phyloP scores from a whole-genome alignment of 2,329 filamentous ascomycete species.

The Zasmidium angulare region DNA sequence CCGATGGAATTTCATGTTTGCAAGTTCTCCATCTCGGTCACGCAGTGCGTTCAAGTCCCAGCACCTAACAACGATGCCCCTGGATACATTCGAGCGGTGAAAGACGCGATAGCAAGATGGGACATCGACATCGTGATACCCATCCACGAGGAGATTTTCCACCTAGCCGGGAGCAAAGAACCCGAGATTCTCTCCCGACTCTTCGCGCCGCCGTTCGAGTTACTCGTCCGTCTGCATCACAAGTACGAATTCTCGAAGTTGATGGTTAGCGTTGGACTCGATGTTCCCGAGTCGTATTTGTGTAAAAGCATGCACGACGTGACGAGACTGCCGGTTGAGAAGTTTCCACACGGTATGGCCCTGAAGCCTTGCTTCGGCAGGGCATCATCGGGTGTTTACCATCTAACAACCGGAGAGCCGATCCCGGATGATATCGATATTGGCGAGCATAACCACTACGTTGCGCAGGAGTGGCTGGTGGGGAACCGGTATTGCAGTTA shows the following conservation, averaged over 20 bases:
- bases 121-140: slow-evolving; percentile 26
- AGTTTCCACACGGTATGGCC: slow-evolving; percentile 27
- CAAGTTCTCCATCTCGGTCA: slow-evolving; percentile 17
- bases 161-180: slow-evolving; percentile 29
- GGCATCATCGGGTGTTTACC: slow-evolving; percentile 19
- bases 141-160: slow-evolving; percentile 36
- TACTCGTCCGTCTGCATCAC: slow-evolving; percentile 33
- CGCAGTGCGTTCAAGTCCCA: slow-evolving; percentile 14
- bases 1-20: slow-evolving; percentile 20
- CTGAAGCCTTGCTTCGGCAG: slow-evolving; percentile 35
- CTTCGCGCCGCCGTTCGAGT: slow-evolving; percentile 29
- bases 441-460: slow-evolving; percentile 18
- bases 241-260: slow-evolving; percentile 33
- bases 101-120: slow-evolving; percentile 15
- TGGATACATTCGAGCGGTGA: slow-evolving; percentile 21
- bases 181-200: slow-evolving; percentile 26
- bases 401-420: slow-evolving; percentile 15
- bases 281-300: slow-evolving; percentile 27
- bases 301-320: slow-evolving; percentile 27
- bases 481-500: slow-evolving; percentile 34
- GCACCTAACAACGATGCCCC: slow-evolving; percentile 17
- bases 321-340: slow-evolving; percentile 13
- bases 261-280: slow-evolving; percentile 24
- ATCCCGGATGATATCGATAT: slow-evolving; percentile 16
- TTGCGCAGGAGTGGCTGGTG: slow-evolving; percentile 35